Conservation (phyloP, 257 asterid genomes). For the Datura wrightii region DNA sequence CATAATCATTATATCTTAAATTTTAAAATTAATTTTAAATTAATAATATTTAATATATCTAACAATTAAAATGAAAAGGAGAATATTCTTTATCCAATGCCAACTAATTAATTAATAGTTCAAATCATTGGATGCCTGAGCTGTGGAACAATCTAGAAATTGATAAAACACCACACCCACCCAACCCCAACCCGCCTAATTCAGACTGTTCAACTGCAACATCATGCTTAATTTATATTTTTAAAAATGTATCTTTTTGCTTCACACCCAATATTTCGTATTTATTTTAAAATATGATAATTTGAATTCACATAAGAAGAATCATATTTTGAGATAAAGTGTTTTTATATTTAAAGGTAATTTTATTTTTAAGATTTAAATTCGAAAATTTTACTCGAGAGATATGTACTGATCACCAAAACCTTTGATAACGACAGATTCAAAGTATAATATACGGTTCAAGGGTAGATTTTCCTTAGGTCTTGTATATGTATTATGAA, state of each 20-base stretch:
- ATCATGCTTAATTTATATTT: neutral
- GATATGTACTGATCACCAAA: neutral
- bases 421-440: neutral
- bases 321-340: neutral
- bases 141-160: constrained; percentile 14
- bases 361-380: neutral
- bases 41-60: too few species aligned
- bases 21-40: too few species aligned
- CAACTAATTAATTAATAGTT: neutral
- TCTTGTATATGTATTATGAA: neutral
- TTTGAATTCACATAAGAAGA: neutral
- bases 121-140: constrained; percentile 4
- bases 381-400: neutral
- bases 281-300: neutral
- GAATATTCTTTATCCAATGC: neutral
- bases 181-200: neutral
- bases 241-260: neutral
- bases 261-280: neutral
- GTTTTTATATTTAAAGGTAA: too few species aligned
- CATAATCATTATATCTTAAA: too few species aligned
- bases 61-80: too few species aligned
- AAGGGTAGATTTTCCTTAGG: neutral
- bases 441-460: neutral
- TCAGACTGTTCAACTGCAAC: neutral
- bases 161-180: neutral